These are phyloP conservation scores for Tylopilus sp. DNA, from an alignment of 1,284 basidiomycete species.

Conservation along the genomic window DNA sequence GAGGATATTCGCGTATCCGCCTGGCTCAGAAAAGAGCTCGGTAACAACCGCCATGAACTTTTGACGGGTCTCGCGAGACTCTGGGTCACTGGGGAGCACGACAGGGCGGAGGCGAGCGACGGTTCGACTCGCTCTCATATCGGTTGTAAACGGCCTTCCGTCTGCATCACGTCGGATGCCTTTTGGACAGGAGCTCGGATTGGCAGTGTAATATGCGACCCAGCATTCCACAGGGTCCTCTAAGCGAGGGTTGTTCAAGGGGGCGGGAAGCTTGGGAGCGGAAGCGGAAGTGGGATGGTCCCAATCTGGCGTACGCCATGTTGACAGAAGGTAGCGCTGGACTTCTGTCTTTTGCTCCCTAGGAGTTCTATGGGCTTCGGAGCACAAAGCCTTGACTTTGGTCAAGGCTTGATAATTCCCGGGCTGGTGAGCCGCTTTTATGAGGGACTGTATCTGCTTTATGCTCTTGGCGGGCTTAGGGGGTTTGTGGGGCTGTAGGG, in stretches of 20 bases:
- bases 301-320: constrained; percentile 36
- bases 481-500: constrained; percentile 14
- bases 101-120: constrained; percentile 42
- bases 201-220: constrained; percentile 40
- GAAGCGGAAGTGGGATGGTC: constrained; percentile 30
- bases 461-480: constrained; percentile 33
- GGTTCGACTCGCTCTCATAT: constrained; percentile 41
- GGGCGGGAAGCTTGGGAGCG: constrained; percentile 21
- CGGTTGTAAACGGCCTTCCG: constrained; percentile 37
- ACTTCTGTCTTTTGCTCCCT: constrained; percentile 35
- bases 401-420: constrained; percentile 37
- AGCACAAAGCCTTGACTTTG: constrained; percentile 37
- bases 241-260: constrained; percentile 40
- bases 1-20: constrained; percentile 34
- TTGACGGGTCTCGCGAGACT: constrained; percentile 32
- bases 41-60: constrained; percentile 38
- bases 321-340: constrained; percentile 38
- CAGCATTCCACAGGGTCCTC: constrained; percentile 43
- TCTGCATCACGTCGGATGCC: constrained; percentile 40
- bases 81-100: constrained; percentile 27
- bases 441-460: constrained; percentile 39
- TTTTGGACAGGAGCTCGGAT: constrained; percentile 42
- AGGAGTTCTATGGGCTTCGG: constrained; percentile 36
- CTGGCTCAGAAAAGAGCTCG: constrained; percentile 37
- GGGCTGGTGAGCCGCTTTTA: constrained; percentile 39